Evolutionary conservation across 768 basidiomycete genomes (phyloP).

Genomic region (Erythrobasidium yunnanense): DNA sequence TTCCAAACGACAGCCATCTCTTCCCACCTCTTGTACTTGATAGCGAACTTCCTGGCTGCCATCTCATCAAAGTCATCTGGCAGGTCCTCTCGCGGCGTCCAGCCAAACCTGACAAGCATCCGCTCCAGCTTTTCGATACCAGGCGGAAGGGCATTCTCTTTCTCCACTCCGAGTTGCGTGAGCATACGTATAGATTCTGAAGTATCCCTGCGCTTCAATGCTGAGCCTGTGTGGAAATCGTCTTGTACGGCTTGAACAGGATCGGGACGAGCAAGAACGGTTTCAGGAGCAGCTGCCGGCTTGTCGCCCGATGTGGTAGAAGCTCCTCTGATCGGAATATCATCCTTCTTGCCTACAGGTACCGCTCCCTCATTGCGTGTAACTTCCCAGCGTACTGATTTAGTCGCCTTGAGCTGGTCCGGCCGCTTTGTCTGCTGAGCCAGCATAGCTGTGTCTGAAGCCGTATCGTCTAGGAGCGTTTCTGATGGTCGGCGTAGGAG

Average conservation of each 20-base stretch:
- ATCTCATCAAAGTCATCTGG: conserved; percentile 7
- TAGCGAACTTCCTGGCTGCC: background rate
- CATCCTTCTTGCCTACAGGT: background rate
- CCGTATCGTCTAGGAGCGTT: conserved; percentile 5
- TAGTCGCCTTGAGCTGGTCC: background rate
- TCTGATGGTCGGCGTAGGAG: conserved; percentile 3
- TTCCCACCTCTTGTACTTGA: conserved; percentile 9
- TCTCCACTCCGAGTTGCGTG: background rate
- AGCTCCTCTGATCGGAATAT: background rate
- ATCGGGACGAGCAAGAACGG: conserved; percentile 12
- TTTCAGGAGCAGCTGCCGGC: background rate
- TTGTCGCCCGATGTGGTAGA: background rate
- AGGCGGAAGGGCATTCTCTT: conserved; percentile 6
- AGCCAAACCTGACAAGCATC: conserved; percentile 12
- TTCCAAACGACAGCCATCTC: conserved; percentile 12
- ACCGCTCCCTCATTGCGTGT: background rate
- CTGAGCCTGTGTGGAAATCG: background rate
- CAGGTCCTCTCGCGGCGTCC: background rate
- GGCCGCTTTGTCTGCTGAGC: background rate
- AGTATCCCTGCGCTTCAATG: background rate
- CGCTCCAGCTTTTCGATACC: conserved; percentile 17
- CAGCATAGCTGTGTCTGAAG: conserved; percentile 10
- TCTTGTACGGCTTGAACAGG: conserved; percentile 1
- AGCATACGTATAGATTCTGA: background rate
- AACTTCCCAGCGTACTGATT: conserved; percentile 7